These are phyloP conservation scores for Rosa lucieae DNA, from an alignment of 306 rosid genomes.

Conservation along the genomic window DNA sequence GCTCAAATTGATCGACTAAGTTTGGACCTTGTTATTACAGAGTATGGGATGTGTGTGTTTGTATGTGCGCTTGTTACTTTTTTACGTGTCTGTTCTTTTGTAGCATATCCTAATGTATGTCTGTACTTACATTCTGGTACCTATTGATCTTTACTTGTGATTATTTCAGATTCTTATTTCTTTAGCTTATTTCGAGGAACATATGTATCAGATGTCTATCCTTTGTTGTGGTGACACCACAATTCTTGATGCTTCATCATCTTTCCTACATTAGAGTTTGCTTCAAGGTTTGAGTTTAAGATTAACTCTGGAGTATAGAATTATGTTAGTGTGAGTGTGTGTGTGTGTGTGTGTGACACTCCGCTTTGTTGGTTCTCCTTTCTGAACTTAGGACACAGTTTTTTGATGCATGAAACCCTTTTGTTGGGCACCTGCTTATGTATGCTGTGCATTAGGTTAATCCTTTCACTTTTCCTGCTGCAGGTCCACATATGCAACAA, in stretches of 20 bases:
- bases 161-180: background rate
- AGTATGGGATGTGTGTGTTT: slow-evolving; percentile 43
- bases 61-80: background rate
- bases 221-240: slow-evolving; percentile 3
- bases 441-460: background rate
- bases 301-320: background rate
- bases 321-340: too few species aligned
- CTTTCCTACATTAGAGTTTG: background rate
- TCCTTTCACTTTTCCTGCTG: slow-evolving; percentile 20
- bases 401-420: background rate
- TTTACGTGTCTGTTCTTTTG: background rate
- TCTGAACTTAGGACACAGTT: background rate
- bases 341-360: background rate
- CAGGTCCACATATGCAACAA: slow-evolving; percentile 96
- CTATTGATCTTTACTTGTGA: slow-evolving; percentile 1
- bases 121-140: background rate
- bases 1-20: slow-evolving; percentile 88
- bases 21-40: slow-evolving; percentile 91
- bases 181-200: background rate
- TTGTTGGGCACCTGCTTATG: background rate
- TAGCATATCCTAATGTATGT: background rate
- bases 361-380: background rate
- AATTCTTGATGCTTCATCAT: slow-evolving; percentile 1
- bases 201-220: background rate
- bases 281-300: slow-evolving; percentile 5